phyloP scores from a whole-genome alignment of 164 flowering plant genomes.

The Santalum album region DNA sequence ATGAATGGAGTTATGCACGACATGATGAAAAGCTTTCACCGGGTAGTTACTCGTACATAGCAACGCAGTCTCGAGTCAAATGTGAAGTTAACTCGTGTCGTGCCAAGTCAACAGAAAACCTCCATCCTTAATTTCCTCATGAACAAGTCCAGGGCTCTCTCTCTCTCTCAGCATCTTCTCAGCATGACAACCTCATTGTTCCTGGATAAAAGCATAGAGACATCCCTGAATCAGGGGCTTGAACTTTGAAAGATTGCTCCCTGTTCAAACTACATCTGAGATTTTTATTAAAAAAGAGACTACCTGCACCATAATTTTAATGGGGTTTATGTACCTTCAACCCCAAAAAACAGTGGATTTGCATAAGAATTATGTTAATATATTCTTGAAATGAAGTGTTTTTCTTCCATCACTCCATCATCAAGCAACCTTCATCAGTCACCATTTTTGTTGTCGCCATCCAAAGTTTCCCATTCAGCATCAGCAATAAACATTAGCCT shows the following conservation, averaged over 20 bases:
- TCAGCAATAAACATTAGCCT: too few species aligned
- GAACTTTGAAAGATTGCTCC: slow-evolving; percentile 45
- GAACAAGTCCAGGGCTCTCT: slow-evolving; percentile 1
- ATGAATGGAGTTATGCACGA: too few species aligned
- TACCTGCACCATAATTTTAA: neutral
- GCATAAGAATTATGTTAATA: too few species aligned
- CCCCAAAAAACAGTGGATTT: too few species aligned
- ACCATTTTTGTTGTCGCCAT: slow-evolving; percentile 5
- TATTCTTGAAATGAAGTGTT: slow-evolving; percentile 18
- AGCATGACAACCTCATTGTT: slow-evolving; percentile 19
- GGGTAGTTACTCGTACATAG: too few species aligned
- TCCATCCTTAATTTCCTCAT: too few species aligned
- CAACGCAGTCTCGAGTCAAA: too few species aligned
- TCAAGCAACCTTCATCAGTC: slow-evolving; percentile 16
- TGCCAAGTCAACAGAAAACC: too few species aligned
- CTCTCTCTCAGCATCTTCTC: neutral
- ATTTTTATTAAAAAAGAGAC: neutral
- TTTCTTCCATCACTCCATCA: slow-evolving; percentile 19
- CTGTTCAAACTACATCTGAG: slow-evolving; percentile 35
- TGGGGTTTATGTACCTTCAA: too few species aligned
- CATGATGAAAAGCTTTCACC: too few species aligned
- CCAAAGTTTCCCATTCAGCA: slow-evolving; percentile 1
- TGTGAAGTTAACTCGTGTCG: slow-evolving; percentile 1
- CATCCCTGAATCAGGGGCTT: slow-evolving; percentile 26
- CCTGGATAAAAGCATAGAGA: slow-evolving; percentile 1